Conservation (phyloP, 2,329 filamentous ascomycete genomes). For the Penicillium sp. region DNA sequence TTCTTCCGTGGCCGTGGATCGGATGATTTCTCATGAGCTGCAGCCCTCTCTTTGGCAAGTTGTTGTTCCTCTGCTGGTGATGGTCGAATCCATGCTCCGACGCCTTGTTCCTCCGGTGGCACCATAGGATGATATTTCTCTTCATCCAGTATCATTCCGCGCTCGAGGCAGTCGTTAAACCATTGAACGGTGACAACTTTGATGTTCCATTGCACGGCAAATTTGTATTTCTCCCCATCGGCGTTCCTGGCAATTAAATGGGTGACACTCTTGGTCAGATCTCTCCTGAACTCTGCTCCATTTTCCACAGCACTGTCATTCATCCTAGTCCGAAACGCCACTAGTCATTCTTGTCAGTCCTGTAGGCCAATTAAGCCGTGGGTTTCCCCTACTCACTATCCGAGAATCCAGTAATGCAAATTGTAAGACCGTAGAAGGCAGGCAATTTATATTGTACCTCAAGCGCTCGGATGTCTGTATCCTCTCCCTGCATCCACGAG, state of each 20-base stretch:
- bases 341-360: conserved; percentile 38
- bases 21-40: conserved; percentile 44
- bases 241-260: conserved; percentile 80
- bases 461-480: conserved; percentile 68
- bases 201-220: conserved; percentile 79
- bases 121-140: conserved; percentile 74
- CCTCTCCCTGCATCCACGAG: conserved; percentile 74
- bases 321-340: conserved; percentile 66
- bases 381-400: conserved; percentile 50
- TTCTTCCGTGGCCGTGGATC: conserved; percentile 67
- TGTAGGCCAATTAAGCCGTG: neutral
- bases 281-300: conserved; percentile 81
- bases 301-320: conserved; percentile 64
- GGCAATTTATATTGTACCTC: conserved; percentile 56
- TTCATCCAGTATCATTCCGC: conserved; percentile 90
- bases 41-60: conserved; percentile 29
- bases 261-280: conserved; percentile 80
- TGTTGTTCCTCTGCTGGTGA: conserved; percentile 23
- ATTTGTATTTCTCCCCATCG: conserved; percentile 84
- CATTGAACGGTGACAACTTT: conserved; percentile 78
- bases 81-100: conserved; percentile 68
- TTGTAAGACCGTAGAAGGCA: conserved; percentile 53
- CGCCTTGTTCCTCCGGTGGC: conserved; percentile 67
- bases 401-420: conserved; percentile 69
- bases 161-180: conserved; percentile 76